phyloP scores from a whole-genome alignment of 164 flowering plant species.

The Cinnamomum micranthum region DNA sequence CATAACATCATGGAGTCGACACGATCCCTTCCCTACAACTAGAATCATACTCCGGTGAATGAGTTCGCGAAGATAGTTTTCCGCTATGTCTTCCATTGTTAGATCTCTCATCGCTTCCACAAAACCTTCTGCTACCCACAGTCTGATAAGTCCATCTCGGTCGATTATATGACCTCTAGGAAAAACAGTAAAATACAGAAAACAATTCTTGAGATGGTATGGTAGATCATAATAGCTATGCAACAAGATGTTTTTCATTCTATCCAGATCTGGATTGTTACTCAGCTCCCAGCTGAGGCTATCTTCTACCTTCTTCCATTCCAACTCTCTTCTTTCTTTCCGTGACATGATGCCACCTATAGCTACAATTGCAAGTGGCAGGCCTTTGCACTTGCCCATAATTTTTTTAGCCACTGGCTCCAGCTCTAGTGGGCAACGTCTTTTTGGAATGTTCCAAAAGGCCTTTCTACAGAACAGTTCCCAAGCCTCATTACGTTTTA shows the following conservation, averaged over 20 bases:
- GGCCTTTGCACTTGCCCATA: slow-evolving; percentile 20
- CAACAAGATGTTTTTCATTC: background rate
- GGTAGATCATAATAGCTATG: slow-evolving; percentile 18
- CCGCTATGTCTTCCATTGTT: slow-evolving; percentile 6
- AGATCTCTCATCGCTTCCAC: background rate
- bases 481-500: background rate
- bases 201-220: slow-evolving; percentile 18
- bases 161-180: slow-evolving; percentile 15
- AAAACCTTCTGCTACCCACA: slow-evolving; percentile 29
- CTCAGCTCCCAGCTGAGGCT: slow-evolving; percentile 16
- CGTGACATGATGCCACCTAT: slow-evolving; percentile 13
- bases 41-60: slow-evolving; percentile 13
- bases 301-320: slow-evolving; percentile 11
- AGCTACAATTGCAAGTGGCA: slow-evolving; percentile 23
- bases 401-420: background rate
- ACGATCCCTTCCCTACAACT: background rate
- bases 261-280: background rate
- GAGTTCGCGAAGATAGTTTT: slow-evolving; percentile 9
- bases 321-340: background rate
- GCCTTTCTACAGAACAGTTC: slow-evolving; percentile 1
- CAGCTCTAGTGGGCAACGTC: background rate
- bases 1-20: slow-evolving; percentile 17
- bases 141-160: slow-evolving; percentile 9
- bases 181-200: slow-evolving; percentile 17
- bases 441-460: background rate